Evolutionary conservation across 371 early-diverging fungal genomes (phyloP).

Genomic region (Mycotypha africana): DNA sequence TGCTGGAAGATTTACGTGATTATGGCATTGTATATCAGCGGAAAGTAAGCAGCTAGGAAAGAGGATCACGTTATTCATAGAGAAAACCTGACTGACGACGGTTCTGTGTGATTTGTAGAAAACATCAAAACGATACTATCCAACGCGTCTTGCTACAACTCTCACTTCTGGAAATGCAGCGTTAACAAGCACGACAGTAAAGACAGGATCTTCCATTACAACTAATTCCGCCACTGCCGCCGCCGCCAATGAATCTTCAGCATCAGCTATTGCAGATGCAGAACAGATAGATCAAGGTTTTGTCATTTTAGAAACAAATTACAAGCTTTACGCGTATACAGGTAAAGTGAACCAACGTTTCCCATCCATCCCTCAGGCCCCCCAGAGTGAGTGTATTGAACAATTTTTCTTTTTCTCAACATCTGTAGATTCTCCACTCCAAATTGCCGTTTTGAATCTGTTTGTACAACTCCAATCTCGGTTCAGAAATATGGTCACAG

Average conservation of each 20-base stretch:
- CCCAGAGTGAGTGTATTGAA: too few relatives aligned
- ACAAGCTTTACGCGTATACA: conserved; percentile 94
- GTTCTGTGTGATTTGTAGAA: conserved; percentile 40
- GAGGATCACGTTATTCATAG: neutral
- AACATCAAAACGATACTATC: conserved; percentile 78
- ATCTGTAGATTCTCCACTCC: conserved; percentile 78
- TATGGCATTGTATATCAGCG: conserved; percentile 90
- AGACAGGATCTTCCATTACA: too few relatives aligned
- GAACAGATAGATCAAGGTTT: conserved; percentile 64
- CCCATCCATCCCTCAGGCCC: too few relatives aligned
- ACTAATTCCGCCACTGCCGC: too few relatives aligned
- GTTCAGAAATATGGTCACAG: conserved; percentile 95
- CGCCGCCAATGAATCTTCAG: conserved; percentile 14
- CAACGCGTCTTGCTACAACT: conserved; percentile 89
- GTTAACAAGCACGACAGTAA: conserved; percentile 14
- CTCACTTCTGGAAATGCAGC: conserved; percentile 77
- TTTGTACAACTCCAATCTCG: conserved; percentile 84
- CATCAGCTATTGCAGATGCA: conserved; percentile 26
- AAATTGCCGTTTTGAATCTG: conserved; percentile 93
- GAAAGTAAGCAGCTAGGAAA: conserved; percentile 43
- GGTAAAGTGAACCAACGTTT: conserved; percentile 47
- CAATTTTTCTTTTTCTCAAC: too few relatives aligned
- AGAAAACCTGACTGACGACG: too few relatives aligned
- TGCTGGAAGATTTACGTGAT: conserved; percentile 85
- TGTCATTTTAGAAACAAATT: conserved; percentile 89